Base-by-base conservation (phyloP, 2,329 filamentous ascomycete species). In the Penicillium sp. region DNA sequence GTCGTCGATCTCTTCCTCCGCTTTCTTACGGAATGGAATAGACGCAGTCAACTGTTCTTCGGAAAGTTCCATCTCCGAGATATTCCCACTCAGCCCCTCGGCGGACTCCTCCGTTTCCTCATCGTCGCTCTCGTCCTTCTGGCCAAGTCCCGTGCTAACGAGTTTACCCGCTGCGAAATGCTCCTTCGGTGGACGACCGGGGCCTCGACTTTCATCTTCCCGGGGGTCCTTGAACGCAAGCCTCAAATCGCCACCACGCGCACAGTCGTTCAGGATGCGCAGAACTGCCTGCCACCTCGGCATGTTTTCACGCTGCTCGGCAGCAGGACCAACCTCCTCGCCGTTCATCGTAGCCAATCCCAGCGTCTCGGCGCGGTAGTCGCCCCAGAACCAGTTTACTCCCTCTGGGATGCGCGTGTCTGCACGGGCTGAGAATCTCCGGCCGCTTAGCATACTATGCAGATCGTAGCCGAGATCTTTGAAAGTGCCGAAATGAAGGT, bases 381-480 rank as follows among this genome's bases (percentile, higher is more conserved):
- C 81, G 0, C 75, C 81, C 77, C 80, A 83, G 63, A 79, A 82
- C 81, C 81, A 85, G 0, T 69, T 66, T 24, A 76, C 73, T 13
- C 69, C 74, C 1, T 61, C 46, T 0, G 68, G 61, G 25, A 84
- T 80, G 2, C 81, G 79, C 0, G 69, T 54, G 51, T 85, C 80
- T 14, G 74, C 68, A 11, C 69, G 55, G 0, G 65, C 60, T 1
- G 79, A 76, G 59, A 75, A 83, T 1, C 63, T 57, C 2, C 82
- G 75, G 0, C 74, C 80, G n/a, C 71, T 67, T 0, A 73, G 44
- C 1, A 81, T 66, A 2, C 76, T 74, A 11, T 68, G 60, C 0
- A 80, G 59, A n/a, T 83, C 82, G 9, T 70, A 65, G 11, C 70
- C 69, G 1, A 82, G 63, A 0, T 54, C 56, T 20, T 20, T 38